Conservation (phyloP, 2,329 filamentous ascomycete genomes). For the Phyllosticta citriasiana region DNA sequence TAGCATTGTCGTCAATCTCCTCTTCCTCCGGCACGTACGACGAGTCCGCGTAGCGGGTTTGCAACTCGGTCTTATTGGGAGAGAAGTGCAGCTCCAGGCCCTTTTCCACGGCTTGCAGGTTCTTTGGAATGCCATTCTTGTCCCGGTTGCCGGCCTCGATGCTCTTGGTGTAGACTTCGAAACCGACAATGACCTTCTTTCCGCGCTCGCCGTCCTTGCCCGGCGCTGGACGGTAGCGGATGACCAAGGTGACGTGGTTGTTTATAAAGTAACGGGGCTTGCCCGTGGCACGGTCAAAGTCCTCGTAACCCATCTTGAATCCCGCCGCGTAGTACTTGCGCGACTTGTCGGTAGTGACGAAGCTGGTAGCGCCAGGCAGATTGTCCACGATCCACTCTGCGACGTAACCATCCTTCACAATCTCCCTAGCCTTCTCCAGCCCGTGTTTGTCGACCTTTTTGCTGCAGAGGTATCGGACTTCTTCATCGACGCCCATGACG, state of each 20-base stretch:
- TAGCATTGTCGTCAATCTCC: slow-evolving; percentile 48
- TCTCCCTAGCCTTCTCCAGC: slow-evolving; percentile 56
- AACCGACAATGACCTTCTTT: slow-evolving; percentile 74
- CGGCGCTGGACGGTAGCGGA: slow-evolving; percentile 64
- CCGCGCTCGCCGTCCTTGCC: slow-evolving; percentile 59
- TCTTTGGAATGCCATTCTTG: slow-evolving; percentile 55
- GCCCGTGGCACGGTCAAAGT: slow-evolving; percentile 49
- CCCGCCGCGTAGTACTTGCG: slow-evolving; percentile 83
- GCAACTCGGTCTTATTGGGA: slow-evolving; percentile 49
- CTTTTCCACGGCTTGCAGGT: slow-evolving; percentile 52
- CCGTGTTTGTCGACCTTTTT: slow-evolving; percentile 54
- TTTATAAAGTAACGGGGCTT: slow-evolving; percentile 64
- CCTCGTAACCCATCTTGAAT: slow-evolving; percentile 77
- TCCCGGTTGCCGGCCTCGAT: slow-evolving; percentile 54
- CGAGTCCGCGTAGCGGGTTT: slow-evolving; percentile 42
- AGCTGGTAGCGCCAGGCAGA: slow-evolving; percentile 77
- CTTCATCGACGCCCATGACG: slow-evolving; percentile 62
- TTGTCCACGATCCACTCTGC: slow-evolving; percentile 92
- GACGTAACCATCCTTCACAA: slow-evolving; percentile 74
- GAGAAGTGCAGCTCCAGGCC: slow-evolving; percentile 61
- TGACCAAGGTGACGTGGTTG: slow-evolving; percentile 79
- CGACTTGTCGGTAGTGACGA: slow-evolving; percentile 74
- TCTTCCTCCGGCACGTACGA: slow-evolving; percentile 51
- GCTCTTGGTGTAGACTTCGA: slow-evolving; percentile 85
- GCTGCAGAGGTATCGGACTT: slow-evolving; percentile 64